Evolutionary conservation across 2,329 filamentous ascomycete genomes (phyloP).

Genomic region (Fusarium papillatum): DNA sequence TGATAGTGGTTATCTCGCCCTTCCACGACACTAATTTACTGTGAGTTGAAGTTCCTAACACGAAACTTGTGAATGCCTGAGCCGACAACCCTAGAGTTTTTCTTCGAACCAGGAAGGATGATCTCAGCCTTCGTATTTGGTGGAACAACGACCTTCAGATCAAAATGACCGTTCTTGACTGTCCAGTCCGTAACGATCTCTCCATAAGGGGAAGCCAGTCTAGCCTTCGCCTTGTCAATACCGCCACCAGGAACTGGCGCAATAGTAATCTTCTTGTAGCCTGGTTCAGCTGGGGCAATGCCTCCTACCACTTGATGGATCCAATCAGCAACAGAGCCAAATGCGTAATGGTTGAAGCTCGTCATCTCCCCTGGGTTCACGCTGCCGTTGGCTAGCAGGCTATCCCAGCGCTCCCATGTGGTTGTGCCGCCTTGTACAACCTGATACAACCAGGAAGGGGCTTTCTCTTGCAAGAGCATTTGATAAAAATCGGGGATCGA

Average conservation of each 20-base stretch:
- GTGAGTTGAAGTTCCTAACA: background rate
- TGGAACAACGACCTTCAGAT: constrained; percentile 15
- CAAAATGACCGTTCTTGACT: background rate
- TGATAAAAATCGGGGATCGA: constrained; percentile 55
- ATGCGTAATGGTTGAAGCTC: constrained; percentile 41
- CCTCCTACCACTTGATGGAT: constrained; percentile 59
- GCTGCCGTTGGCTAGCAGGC: constrained; percentile 59
- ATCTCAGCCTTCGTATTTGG: constrained; percentile 35
- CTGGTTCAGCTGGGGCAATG: constrained; percentile 53
- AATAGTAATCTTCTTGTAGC: constrained; percentile 55
- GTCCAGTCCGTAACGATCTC: background rate
- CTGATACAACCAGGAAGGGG: constrained; percentile 63
- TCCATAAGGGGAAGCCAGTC: background rate
- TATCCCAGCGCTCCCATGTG: constrained; percentile 66
- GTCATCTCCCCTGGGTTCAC: constrained; percentile 66
- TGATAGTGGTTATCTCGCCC: background rate
- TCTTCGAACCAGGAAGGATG: constrained; percentile 5
- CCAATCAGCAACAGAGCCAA: constrained; percentile 63
- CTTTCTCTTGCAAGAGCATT: constrained; percentile 61
- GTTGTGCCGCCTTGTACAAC: constrained; percentile 61
- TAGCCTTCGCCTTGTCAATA: constrained; percentile 1
- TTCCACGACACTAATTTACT: background rate
- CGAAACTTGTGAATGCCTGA: constrained; percentile 26
- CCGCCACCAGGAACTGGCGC: constrained; percentile 50
- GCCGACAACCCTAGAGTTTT: constrained; percentile 3